Evolutionary conservation across 371 early-diverging fungal genomes (phyloP), one percentile per base, ranked within the genome.

Genomic region (Syncephalastrum sp.): DNA sequence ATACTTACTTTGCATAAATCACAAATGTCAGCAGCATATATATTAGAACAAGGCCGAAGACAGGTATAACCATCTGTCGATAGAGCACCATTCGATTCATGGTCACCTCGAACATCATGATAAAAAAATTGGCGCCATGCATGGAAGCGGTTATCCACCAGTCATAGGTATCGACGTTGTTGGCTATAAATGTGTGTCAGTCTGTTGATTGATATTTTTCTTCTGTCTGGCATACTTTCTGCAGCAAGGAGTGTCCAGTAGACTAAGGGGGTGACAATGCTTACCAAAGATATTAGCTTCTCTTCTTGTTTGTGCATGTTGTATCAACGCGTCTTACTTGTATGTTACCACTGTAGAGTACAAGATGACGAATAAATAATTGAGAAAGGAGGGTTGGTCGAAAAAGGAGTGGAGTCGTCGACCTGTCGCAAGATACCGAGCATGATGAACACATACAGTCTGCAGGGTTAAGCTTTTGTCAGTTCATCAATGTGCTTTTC

Each of bases 241-340:
- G 13, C 24, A 42, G 19, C 17, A 50, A 23, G 15, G 41, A n/a
- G 25, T 24, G n/a, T 69, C 85, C 85, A 84, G 54, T 67, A 84
- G 15, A 84, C 79, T 50, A 84, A 70, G 14, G 85, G 85, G n/a
- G 82, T 82, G 15, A 82, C 64, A 41, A 84, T 72, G 43, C 79
- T 78, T 33, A 33, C 38, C 38, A 38, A 38, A 21, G 49, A 27
- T 13, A 27, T 46, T 42, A 33, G 38, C 12, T 33, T 33, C 38
- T 12, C 12, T 33, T 10, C 3, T 33, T 33, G 38, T 44, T 41
- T 44, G 16, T 46, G 25, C 24, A 17, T 16, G 41, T 25, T 47
- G n/a, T 7, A 43, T 14, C 8, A 21, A 21, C 21, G 0, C 10
- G 19, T 41, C 68, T 61, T 74, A 79, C 79, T 79, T 79, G 74